Base-by-base conservation (phyloP, 352 stramenopile genomes). In the Phytophthora pisi region DNA sequence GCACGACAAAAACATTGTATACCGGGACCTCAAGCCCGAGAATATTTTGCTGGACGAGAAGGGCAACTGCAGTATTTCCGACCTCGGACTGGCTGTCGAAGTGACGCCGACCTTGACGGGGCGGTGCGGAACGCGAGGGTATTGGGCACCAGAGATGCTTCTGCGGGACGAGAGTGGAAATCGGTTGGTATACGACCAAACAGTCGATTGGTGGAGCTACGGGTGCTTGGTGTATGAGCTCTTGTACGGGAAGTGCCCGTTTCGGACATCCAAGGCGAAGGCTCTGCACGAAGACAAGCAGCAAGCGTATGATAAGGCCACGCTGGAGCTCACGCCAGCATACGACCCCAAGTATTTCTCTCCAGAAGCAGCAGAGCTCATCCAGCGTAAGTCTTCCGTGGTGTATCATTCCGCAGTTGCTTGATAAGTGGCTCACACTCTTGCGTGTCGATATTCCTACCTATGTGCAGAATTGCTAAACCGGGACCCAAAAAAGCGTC, bases 61-160 rank as follows among this genome's bases (percentile, higher is more conserved):
- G 71, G 97, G 97, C 34, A 88, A 98, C 69, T 97, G 96, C 51
- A 97, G 92, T 64, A 96, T 99, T 66, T 98, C 96, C 31, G 97
- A 99, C 76, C 80, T 99, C 34, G 97, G 97, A 5, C 81, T 99
- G n/a, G 96, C 96, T 0, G 96, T 97, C 15, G 96, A 97, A 77
- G 88, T 98, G 43, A 98, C 93, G 42, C 85, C 96, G 9, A 87
- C 79, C 6, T 70, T 97, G 5, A 82, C 84, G 23, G 86, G 86
- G 3, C 81, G 86, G 13, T 92, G 86, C 28, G 86, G 86, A 6
- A 94, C 86, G 11, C 75, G 86, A 54, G 86, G 86, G 1, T 94
- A 99, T 76, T 99, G 97, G 97, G 95, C 97, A 9, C 97, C 97
- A 24, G 97, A 99, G 80, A 99, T 99, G 96, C 74, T 99, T 31